Evolutionary conservation across 2,329 filamentous ascomycete species (phyloP).

Genomic region (Venturia aucupariae): DNA sequence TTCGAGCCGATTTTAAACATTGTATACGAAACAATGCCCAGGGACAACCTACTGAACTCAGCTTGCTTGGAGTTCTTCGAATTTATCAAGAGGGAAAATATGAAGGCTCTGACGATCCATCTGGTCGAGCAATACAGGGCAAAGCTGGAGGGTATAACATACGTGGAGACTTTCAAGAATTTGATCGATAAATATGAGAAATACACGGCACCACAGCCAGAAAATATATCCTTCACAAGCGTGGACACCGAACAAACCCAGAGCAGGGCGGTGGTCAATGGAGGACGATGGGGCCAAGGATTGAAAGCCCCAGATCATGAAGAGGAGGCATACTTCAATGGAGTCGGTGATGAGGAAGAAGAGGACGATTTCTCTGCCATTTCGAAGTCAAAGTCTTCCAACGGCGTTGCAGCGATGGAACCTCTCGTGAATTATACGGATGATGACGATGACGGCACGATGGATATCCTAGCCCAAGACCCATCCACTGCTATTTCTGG

Average conservation of each 20-base stretch:
- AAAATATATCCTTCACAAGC: conserved; percentile 55
- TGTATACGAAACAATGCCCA: conserved; percentile 73
- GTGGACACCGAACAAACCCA: conserved; percentile 54
- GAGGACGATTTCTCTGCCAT: conserved; percentile 22
- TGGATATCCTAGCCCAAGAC: conserved; percentile 36
- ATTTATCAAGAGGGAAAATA: conserved; percentile 67
- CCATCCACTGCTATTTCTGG: not conserved
- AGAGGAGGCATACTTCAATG: conserved; percentile 92
- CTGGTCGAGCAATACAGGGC: conserved; percentile 78
- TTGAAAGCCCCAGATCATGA: conserved; percentile 76
- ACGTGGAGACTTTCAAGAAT: conserved; percentile 75
- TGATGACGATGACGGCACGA: conserved; percentile 66
- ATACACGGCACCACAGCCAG: conserved; percentile 46
- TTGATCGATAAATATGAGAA: conserved; percentile 72
- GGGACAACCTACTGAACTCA: conserved; percentile 88
- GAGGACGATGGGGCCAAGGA: conserved; percentile 52
- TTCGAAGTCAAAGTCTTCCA: conserved; percentile 26
- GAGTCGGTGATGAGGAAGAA: conserved; percentile 78
- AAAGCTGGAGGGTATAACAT: conserved; percentile 63
- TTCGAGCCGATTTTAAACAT: conserved; percentile 80
- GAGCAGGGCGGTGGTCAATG: conserved; percentile 39
- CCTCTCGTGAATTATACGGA: conserved; percentile 87
- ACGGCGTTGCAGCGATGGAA: conserved; percentile 53
- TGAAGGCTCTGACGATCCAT: conserved; percentile 74
- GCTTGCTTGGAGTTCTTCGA: conserved; percentile 92